phyloP scores from a whole-genome alignment of 176 grass and related monocot genomes.

The Pontederia crassipes region DNA sequence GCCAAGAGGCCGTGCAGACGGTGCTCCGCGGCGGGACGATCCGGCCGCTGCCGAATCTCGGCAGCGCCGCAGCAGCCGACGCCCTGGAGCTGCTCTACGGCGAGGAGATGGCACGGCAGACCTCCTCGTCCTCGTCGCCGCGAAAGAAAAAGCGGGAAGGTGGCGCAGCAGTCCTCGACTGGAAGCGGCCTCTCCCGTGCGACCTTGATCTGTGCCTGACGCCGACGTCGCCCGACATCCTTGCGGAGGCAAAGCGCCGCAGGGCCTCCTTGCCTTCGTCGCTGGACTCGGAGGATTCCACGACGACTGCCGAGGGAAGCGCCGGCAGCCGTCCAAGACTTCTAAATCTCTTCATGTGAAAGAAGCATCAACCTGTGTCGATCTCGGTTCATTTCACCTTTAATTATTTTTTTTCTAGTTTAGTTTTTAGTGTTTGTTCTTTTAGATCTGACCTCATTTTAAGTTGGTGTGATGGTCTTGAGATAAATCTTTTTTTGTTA shows the following conservation, averaged over 20 bases:
- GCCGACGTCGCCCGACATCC: not conserved
- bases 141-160: not conserved
- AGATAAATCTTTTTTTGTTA: too few relatives aligned
- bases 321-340: not conserved
- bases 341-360: constrained; percentile 2
- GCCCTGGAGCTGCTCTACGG: not conserved
- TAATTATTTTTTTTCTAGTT: too few relatives aligned
- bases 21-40: not conserved
- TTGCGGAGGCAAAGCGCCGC: too few relatives aligned
- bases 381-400: not conserved
- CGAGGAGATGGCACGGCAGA: not conserved
- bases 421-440: too few relatives aligned
- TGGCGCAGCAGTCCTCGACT: too few relatives aligned
- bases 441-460: too few relatives aligned
- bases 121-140: too few relatives aligned
- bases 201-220: not conserved
- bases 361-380: not conserved
- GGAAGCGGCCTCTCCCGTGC: not conserved
- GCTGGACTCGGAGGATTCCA: not conserved
- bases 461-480: too few relatives aligned
- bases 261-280: not conserved
- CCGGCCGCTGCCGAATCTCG: not conserved
- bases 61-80: too few relatives aligned
- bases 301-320: not conserved
- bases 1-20: not conserved